Evolutionary conservation across 1,284 basidiomycete species (phyloP).

Genomic region (Cutaneotrichosporon spelunceum): DNA sequence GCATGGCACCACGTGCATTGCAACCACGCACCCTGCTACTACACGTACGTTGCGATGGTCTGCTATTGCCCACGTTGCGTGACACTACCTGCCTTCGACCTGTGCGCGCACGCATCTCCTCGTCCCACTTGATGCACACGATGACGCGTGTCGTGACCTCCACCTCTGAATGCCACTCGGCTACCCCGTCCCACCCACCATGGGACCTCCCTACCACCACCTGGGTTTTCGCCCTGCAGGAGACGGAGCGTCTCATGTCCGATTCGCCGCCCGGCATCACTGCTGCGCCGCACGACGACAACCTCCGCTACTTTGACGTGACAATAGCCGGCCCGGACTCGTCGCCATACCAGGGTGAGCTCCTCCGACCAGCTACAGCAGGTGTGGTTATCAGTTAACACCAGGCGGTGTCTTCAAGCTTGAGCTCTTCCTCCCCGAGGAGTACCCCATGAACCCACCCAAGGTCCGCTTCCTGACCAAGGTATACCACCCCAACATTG

Average conservation of each 20-base stretch:
- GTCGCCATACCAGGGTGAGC: constrained; percentile 88
- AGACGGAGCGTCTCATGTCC: constrained; percentile 91
- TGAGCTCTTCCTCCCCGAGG: constrained; percentile 95
- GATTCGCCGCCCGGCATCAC: constrained; percentile 96
- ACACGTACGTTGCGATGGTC: too few relatives aligned
- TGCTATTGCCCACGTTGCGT: too few relatives aligned
- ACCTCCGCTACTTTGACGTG: constrained; percentile 97
- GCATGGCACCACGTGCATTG: too few relatives aligned
- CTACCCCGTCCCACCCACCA: not conserved
- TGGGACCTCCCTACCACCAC: not conserved
- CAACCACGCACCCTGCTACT: too few relatives aligned
- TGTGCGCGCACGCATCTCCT: too few relatives aligned
- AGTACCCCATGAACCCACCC: constrained; percentile 98
- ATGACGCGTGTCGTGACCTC: too few relatives aligned
- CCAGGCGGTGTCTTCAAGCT: constrained; percentile 88
- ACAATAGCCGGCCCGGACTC: constrained; percentile 90
- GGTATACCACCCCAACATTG: constrained; percentile 99
- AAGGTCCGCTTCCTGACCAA: constrained; percentile 98
- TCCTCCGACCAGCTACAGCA: not conserved
- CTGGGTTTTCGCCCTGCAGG: constrained; percentile 57
- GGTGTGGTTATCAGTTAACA: not conserved
- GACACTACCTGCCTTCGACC: too few relatives aligned
- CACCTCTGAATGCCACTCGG: too few relatives aligned
- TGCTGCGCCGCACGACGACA: constrained; percentile 92
- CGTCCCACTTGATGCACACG: too few relatives aligned